Percentiles rank a stretch among this genome's conserved stretches.
Evolutionary conservation across 2,329 filamentous ascomycete genomes (phyloP).

Genomic region (Pyricularia pennisetigena): DNA sequence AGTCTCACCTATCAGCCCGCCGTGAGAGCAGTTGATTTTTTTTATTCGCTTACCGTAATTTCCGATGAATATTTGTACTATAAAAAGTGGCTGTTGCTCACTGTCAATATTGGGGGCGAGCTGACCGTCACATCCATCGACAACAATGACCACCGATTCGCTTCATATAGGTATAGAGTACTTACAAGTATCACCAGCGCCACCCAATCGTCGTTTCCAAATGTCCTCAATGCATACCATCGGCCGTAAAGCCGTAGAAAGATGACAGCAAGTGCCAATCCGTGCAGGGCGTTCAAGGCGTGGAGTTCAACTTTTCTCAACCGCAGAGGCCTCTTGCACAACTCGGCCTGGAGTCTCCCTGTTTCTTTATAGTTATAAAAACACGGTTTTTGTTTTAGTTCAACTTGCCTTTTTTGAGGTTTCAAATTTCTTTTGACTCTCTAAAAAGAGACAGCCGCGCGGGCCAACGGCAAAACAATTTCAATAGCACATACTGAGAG

Average conservation of each 20-base stretch:
- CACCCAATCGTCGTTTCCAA: constrained; percentile 28
- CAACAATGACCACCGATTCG: neutral
- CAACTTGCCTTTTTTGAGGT: no score
- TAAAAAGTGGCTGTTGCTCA: constrained; percentile 16
- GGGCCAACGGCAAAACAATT: neutral
- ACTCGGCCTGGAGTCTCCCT: constrained; percentile 19
- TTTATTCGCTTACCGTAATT: constrained; percentile 17
- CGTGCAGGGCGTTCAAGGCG: constrained; percentile 24
- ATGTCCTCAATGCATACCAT: constrained; percentile 19
- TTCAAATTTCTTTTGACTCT: no score
- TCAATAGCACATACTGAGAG: neutral
- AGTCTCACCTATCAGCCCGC: no score
- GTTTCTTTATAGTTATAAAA: constrained; percentile 13
- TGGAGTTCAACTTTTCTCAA: constrained; percentile 21
- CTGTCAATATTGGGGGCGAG: neutral
- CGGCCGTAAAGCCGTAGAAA: constrained; percentile 26
- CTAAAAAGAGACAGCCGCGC: neutral
- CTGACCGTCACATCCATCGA: neutral
- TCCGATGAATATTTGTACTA: constrained; percentile 20
- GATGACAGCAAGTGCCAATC: constrained; percentile 22
- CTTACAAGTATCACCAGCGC: constrained; percentile 24
- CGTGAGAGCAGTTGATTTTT: neutral
- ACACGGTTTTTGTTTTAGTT: neutral
- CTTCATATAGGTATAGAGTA: neutral
- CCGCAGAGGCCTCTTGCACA: constrained; percentile 21